Conservation (phyloP, 441 rosid species). For the Jatropha multifida region DNA sequence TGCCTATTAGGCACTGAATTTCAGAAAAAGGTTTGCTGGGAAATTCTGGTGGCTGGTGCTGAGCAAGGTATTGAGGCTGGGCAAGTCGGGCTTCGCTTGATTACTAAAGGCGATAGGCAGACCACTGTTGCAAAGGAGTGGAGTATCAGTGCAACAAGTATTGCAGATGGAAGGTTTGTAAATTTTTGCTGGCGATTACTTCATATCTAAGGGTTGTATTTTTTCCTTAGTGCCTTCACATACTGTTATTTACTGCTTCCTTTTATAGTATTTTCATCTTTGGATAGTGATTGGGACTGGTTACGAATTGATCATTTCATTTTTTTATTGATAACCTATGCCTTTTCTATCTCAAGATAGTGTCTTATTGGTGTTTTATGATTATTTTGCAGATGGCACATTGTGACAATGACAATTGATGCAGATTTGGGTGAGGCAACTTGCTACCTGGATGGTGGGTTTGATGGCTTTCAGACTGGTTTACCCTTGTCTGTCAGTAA, state of each 20-base stretch:
- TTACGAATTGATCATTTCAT: not conserved
- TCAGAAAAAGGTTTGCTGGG: constrained; percentile 97
- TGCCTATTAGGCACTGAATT: constrained; percentile 97
- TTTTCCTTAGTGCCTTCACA: not conserved
- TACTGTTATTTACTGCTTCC: not conserved
- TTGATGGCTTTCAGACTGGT: constrained; percentile 88
- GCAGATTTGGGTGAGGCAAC: constrained; percentile 97
- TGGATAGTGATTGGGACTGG: not conserved
- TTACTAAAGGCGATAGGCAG: constrained; percentile 94
- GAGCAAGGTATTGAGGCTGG: constrained; percentile 99
- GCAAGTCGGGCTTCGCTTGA: constrained; percentile 95
- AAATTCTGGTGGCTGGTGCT: constrained; percentile 98
- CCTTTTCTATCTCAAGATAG: constrained; percentile 5
- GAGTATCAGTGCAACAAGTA: constrained; percentile 97
- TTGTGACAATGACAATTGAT: constrained; percentile 96
- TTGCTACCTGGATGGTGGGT: constrained; percentile 97
- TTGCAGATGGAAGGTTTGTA: constrained; percentile 97
- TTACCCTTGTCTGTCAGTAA: constrained; percentile 64
- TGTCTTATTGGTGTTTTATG: constrained; percentile 21
- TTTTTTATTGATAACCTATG: not conserved
- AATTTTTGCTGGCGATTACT: constrained; percentile 19
- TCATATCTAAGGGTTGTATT: not conserved
- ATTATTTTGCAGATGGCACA: constrained; percentile 85
- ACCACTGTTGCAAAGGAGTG: constrained; percentile 92
- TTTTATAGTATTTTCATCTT: constrained; percentile 16